These are phyloP conservation scores for Vitis hybrid DNA, from an alignment of 177 flowering plant species.

Conservation along the genomic window DNA sequence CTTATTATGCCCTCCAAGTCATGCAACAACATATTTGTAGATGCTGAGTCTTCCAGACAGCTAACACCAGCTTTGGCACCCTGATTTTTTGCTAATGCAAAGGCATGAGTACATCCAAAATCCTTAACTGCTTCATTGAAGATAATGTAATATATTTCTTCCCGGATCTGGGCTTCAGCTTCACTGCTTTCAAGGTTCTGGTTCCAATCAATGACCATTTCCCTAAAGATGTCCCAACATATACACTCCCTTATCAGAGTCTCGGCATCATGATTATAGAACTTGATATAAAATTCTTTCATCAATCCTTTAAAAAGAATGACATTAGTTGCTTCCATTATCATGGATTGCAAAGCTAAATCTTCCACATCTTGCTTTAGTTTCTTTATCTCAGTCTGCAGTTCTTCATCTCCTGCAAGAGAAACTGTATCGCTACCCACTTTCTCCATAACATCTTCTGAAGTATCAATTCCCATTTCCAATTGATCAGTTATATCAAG, in stretches of 20 bases:
- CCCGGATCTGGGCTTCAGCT: constrained; percentile 14
- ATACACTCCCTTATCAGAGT: constrained; percentile 21
- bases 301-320: constrained; percentile 25
- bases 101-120: neutral
- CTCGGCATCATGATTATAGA: constrained; percentile 15
- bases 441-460: constrained; percentile 8
- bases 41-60: constrained; percentile 6
- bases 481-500: neutral
- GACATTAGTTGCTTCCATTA: constrained; percentile 32
- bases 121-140: constrained; percentile 19
- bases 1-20: constrained; percentile 16
- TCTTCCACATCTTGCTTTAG: constrained; percentile 42
- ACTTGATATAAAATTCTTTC: constrained; percentile 19
- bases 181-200: constrained; percentile 4
- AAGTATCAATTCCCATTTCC: constrained; percentile 1
- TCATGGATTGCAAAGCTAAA: constrained; percentile 23
- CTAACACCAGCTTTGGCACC: neutral
- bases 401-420: constrained; percentile 14
- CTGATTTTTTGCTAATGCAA: neutral
- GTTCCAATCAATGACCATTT: constrained; percentile 17
- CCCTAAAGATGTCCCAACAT: constrained; percentile 9
- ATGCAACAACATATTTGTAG: neutral
- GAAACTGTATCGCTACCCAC: neutral
- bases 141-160: constrained; percentile 21
- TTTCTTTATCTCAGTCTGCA: constrained; percentile 20